Evolutionary conservation across 352 stramenopile genomes (phyloP), one percentile per base, ranked within the genome.

Genomic region (Globisporangium carolinianum): DNA sequence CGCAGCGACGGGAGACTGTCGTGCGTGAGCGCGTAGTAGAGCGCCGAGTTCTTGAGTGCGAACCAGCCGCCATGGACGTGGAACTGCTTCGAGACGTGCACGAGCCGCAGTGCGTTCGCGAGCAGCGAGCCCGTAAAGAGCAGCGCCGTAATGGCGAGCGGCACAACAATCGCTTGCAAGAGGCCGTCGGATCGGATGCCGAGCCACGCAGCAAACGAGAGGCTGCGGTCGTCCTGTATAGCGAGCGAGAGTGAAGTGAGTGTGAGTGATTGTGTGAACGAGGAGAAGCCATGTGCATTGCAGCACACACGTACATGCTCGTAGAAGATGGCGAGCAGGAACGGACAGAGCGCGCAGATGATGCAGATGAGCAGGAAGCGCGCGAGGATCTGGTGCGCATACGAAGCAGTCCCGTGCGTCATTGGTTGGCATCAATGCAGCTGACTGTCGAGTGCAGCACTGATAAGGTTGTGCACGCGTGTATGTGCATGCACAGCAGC

Each of bases 341-440:
- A 91, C 36, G 86, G 86, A 51, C 84, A 94, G 17, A 92, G 60
- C 46, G 77, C 83, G 51, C 86, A 94, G 59, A 93, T 86, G 43
- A 95, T 90, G 69, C 75, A 89, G 51, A 96, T 91, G n/a, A 94
- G 68, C 60, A 94, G 66, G 68, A 94, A 95, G 39, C 85, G 83
- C 55, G 82, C 85, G 12, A 91, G 69, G 61, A 96, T 95, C 86
- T 95, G 51, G n/a, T 2, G 18, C 24, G 51, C 18, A 38, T 24
- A 17, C 24, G 24, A 32, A 32, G 24, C 24, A 32, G 24, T 32
- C 24, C 24, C 24, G 24, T 32, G 24, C 24, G 24, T 32, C 24
- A 32, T 32, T 32, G 24, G 2, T 32, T 32, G 24, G 24, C 3
- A 32, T 32, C 24, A 32, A 32, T 32, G 24, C 24, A 32, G 24